A percentile compares a stretch with the other conserved stretches of the same genome.
Evolutionary conservation across 768 basidiomycete genomes (phyloP).

Genomic region (Amanita muscaria): DNA sequence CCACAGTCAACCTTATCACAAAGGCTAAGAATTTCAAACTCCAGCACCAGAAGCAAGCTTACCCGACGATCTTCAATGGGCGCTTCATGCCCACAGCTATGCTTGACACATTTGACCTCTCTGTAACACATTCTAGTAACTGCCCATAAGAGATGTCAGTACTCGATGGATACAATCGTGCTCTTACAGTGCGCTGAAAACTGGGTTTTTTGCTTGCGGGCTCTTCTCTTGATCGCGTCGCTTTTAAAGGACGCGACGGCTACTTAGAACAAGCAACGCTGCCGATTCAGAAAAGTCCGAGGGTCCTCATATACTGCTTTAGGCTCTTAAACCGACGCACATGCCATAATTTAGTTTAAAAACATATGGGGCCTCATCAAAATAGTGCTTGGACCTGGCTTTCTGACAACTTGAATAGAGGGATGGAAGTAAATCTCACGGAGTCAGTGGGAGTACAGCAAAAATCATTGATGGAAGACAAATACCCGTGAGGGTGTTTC

Average conservation of each 20-base stretch:
- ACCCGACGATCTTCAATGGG: conserved; percentile 20
- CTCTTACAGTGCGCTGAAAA: neutral
- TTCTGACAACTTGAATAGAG: too few species aligned
- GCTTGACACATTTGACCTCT: conserved; percentile 27
- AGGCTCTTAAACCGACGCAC: too few species aligned
- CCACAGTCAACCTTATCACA: conserved; percentile 33
- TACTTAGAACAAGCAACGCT: too few species aligned
- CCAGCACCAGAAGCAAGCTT: neutral
- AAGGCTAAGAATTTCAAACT: too few species aligned
- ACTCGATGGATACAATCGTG: neutral
- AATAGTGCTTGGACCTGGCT: too few species aligned
- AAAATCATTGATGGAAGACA: neutral
- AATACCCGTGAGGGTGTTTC: too few species aligned
- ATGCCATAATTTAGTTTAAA: too few species aligned
- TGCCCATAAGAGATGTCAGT: neutral
- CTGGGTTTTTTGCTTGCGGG: neutral
- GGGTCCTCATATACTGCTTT: too few species aligned
- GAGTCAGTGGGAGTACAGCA: neutral
- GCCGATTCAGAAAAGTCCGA: too few species aligned
- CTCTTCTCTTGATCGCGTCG: neutral
- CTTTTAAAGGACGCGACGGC: conserved; percentile 1
- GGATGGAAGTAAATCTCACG: too few species aligned
- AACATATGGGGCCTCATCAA: too few species aligned
- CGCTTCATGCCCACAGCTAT: conserved; percentile 30
- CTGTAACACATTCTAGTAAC: conserved; percentile 34